Base-by-base conservation (phyloP, 805 yeast genomes). In the Saturnispora dispora region DNA sequence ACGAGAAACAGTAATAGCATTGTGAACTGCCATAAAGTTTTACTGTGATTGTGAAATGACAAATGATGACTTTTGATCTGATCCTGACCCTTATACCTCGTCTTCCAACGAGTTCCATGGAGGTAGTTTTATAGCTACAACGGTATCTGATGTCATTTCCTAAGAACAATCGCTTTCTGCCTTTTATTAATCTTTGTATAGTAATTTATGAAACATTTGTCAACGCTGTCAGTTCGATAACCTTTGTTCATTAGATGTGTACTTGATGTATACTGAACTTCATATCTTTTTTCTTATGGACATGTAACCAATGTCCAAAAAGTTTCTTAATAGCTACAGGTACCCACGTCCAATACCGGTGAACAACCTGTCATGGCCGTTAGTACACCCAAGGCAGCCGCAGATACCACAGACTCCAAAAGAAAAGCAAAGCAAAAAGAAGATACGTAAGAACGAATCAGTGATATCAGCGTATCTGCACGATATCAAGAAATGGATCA, bases 71-170 rank as follows among this genome's bases (percentile, higher is more conserved):
- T 51, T 39, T 42, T 40, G 50, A 43, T 41, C 43, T 49, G 36
- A 52, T 48, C 57, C 57, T 57, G 60, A 57, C 58, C 45, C 54
- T 45, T 51, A 47, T 53, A 51, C 55, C 58, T 47, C 58, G 59
- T 57, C 58, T 57, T 55, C 57, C 57, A 51, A 53, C 57, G 57
- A 45, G 60, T 53, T 51, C 49, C 48, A 50, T 57, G 60, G 56
- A 53, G 56, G 59, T 45, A 49, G 53, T 52, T 50, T 51, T 48
- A 47, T 41, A 69, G 66, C 70, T 66, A 66, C 70, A 66, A 66
- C 70, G 70, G 70, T 66, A 66, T 66, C 70, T 66, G 70, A 63
- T 39, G 30, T 41, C 44, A 18, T 40, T 30, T 18, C 10, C 7
- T 25, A 27, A 15, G 8, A 30, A 37, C 41, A 37, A 30, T 30